phyloP scores from a whole-genome alignment of 2,329 filamentous ascomycete genomes.

The Penicillium sp. region DNA sequence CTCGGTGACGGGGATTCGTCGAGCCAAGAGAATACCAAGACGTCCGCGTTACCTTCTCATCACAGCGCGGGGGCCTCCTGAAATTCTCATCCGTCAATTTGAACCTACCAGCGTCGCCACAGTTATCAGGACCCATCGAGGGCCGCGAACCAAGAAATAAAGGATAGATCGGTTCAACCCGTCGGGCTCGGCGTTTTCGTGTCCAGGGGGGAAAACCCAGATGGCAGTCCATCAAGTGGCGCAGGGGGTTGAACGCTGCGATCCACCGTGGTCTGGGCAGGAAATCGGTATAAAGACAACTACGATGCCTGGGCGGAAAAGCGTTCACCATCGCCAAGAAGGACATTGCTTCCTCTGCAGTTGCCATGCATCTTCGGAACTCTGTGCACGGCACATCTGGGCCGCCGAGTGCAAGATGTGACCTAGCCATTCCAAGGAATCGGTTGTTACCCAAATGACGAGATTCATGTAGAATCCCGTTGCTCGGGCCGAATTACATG shows the following conservation, averaged over 20 bases:
- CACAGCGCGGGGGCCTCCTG: conserved; percentile 1
- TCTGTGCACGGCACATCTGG: neutral
- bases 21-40: conserved; percentile 23
- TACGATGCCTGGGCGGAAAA: conserved; percentile 23
- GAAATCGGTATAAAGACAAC: conserved; percentile 10
- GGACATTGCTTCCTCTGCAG: neutral
- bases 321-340: conserved; percentile 20
- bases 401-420: neutral
- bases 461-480: conserved; percentile 4
- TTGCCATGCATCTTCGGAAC: neutral
- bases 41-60: conserved; percentile 2
- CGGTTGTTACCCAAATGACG: conserved; percentile 12
- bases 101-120: conserved; percentile 18
- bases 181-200: conserved; percentile 13
- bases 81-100: conserved; percentile 1
- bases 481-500: conserved; percentile 11
- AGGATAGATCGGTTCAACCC: conserved; percentile 11
- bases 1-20: conserved; percentile 1
- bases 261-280: conserved; percentile 8
- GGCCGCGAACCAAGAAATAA: conserved; percentile 7
- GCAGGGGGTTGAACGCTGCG: neutral
- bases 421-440: neutral
- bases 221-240: neutral
- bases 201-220: neutral
- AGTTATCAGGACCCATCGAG: conserved; percentile 16